Base-by-base conservation (phyloP, 805 yeast species). In the Kazachstania kunashirensis region DNA sequence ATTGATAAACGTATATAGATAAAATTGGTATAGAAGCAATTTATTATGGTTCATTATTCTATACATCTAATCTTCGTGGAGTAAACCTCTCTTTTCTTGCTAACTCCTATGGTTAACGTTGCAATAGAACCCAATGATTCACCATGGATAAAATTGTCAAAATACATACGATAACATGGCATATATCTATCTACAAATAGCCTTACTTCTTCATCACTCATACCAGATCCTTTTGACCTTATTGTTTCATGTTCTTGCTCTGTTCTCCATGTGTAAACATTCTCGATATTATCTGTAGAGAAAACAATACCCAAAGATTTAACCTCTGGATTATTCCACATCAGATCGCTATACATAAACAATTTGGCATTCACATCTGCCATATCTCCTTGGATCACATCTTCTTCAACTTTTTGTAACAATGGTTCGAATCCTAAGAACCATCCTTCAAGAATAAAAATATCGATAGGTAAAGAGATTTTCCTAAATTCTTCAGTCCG, bases 401-500 rank as follows among this genome's bases (percentile, higher is more conserved):
- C 24, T 4, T 30, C 33, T 33, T 39, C 36, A 9, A 38, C 15
- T 4, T 53, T 53, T 19, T 56, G 47, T 1, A 57, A 45, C 14
- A 71, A 45, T 1, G 80, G 66, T 4, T 53, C 43, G 53, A 76
- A 89, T 1, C 97, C 97, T 17, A 76, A 70, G 62, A 88, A 85
- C 98, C 98, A 89, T 4, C 97, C 98, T 60, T 89, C 98, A 28
- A 92, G 66, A 2, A 89, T 57, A 3, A 89, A 68, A 3, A 86
- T 70, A 48, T 82, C 84, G 3, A 75, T 65, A 2, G 71, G 70
- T 2, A 42, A 39, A 0, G 49, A 48, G 4, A 59, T 54, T 3
- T 48, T 37, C 3, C 62, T 43, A 0, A 47, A 42, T 6, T 38
- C 47, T 0, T 63, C 63, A 6, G 56, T 47, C 36, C 97, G 64